A percentile compares a stretch with the other conserved stretches of the same genome.
phyloP scores from a whole-genome alignment of 352 stramenopile genomes.

The Pilasporangium apinafurcum region DNA sequence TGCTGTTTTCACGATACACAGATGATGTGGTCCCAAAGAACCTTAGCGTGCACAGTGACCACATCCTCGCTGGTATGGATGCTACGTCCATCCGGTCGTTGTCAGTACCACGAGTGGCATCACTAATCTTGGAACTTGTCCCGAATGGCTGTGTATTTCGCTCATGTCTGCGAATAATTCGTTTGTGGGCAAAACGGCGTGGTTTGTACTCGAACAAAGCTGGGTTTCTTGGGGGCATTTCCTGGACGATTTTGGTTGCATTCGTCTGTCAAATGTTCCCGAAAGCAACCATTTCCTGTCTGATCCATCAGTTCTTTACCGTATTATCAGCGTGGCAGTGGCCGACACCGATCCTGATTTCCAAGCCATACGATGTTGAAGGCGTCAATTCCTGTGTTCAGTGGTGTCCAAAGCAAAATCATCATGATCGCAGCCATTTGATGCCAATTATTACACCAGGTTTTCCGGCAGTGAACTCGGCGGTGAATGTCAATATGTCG shows the following conservation, averaged over 20 bases:
- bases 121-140: slow-evolving; percentile 76
- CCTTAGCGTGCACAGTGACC: slow-evolving; percentile 65
- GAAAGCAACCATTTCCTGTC: slow-evolving; percentile 54
- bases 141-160: slow-evolving; percentile 68
- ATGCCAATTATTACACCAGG: slow-evolving; percentile 87
- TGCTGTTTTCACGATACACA: slow-evolving; percentile 76
- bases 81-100: slow-evolving; percentile 65
- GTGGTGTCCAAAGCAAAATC: slow-evolving; percentile 70
- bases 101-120: slow-evolving; percentile 70
- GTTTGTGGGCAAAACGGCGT: slow-evolving; percentile 64
- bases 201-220: slow-evolving; percentile 84
- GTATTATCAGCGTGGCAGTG: slow-evolving; percentile 74
- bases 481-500: slow-evolving; percentile 77
- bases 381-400: slow-evolving; percentile 31
- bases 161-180: slow-evolving; percentile 64
- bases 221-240: slow-evolving; percentile 76
- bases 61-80: slow-evolving; percentile 75
- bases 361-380: slow-evolving; percentile 41
- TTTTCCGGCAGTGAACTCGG: slow-evolving; percentile 79
- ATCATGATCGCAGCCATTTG: slow-evolving; percentile 70
- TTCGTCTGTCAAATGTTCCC: slow-evolving; percentile 87
- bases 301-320: slow-evolving; percentile 80
- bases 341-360: slow-evolving; percentile 73
- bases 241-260: slow-evolving; percentile 80
- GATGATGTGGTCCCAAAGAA: slow-evolving; percentile 62